These are phyloP conservation scores for Neofusicoccum ribis DNA, from an alignment of 2,329 filamentous ascomycete genomes.

Conservation along the genomic window DNA sequence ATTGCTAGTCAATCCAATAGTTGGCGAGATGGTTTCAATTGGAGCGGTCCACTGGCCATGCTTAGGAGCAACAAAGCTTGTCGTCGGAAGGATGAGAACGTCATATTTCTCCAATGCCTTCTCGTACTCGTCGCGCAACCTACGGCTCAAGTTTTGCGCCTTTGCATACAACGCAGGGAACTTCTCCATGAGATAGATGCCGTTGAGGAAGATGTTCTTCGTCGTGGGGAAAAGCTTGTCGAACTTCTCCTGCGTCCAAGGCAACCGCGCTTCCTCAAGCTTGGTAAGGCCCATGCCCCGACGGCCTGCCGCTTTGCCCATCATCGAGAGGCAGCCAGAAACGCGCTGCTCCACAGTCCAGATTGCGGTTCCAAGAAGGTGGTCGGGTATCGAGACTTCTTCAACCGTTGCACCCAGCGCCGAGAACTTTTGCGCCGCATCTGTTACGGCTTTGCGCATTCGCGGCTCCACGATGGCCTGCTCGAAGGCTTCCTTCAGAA, in stretches of 20 bases:
- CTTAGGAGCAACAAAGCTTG: slow-evolving; percentile 19
- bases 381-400: slow-evolving; percentile 51
- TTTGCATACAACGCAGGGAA: slow-evolving; percentile 44
- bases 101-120: slow-evolving; percentile 39
- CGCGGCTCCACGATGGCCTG: slow-evolving; percentile 33
- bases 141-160: slow-evolving; percentile 42
- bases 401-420: slow-evolving; percentile 50
- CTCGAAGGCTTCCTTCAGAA: slow-evolving; percentile 30
- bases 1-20: slow-evolving; percentile 30
- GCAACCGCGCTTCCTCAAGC: slow-evolving; percentile 50
- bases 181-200: slow-evolving; percentile 39
- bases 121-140: slow-evolving; percentile 41
- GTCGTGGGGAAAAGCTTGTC: slow-evolving; percentile 48
- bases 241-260: slow-evolving; percentile 52
- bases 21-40: slow-evolving; percentile 31
- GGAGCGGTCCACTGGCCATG: slow-evolving; percentile 27
- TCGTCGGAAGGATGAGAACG: slow-evolving; percentile 45
- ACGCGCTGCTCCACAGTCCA: slow-evolving; percentile 47
- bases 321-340: slow-evolving; percentile 34
- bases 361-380: slow-evolving; percentile 48
- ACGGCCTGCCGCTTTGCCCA: slow-evolving; percentile 43
- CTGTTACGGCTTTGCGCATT: slow-evolving; percentile 44
- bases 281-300: slow-evolving; percentile 47
- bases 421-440: slow-evolving; percentile 43
- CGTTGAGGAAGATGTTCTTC: slow-evolving; percentile 50